A percentile compares a stretch with the other conserved stretches of the same genome.
Conservation (phyloP, 805 yeast genomes). For the Wickerhamomyces strasburgensis region DNA sequence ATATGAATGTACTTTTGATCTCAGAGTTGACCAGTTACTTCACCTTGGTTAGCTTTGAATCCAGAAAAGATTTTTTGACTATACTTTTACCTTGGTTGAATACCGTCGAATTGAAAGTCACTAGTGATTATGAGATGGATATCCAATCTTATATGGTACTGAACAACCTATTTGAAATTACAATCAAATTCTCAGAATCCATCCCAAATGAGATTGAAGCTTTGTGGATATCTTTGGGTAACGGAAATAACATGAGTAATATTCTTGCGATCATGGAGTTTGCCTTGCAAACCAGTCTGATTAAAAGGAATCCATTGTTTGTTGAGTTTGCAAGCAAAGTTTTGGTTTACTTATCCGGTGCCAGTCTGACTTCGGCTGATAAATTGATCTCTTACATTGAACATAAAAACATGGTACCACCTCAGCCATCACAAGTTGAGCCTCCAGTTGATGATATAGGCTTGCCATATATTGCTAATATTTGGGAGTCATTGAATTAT, state of each 20-base stretch:
- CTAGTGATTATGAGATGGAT: constrained; percentile 36
- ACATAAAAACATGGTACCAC: constrained; percentile 89
- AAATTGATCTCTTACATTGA: constrained; percentile 64
- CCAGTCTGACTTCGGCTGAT: constrained; percentile 50
- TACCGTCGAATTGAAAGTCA: constrained; percentile 56
- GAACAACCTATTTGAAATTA: constrained; percentile 76
- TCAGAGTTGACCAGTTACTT: constrained; percentile 70
- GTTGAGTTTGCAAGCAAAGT: constrained; percentile 80
- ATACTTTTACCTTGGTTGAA: constrained; percentile 92
- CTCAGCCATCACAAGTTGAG: constrained; percentile 33
- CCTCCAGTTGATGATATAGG: constrained; percentile 31
- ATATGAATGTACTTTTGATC: constrained; percentile 55
- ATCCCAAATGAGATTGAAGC: constrained; percentile 89
- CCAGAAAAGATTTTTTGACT: constrained; percentile 74
- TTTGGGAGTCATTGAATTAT: constrained; percentile 50
- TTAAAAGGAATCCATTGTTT: constrained; percentile 64
- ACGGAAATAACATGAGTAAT: constrained; percentile 61
- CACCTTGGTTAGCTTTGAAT: constrained; percentile 49
- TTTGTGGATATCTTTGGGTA: constrained; percentile 91
- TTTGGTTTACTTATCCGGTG: constrained; percentile 67
- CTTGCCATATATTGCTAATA: constrained; percentile 74
- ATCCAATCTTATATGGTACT: constrained; percentile 58
- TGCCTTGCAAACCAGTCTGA: constrained; percentile 60
- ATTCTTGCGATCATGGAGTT: constrained; percentile 69
- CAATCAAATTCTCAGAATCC: constrained; percentile 66